A percentile compares a stretch with the other conserved stretches of the same genome.
Evolutionary conservation across 2,329 filamentous ascomycete genomes (phyloP).

Genomic region (Orbilia oligospora): DNA sequence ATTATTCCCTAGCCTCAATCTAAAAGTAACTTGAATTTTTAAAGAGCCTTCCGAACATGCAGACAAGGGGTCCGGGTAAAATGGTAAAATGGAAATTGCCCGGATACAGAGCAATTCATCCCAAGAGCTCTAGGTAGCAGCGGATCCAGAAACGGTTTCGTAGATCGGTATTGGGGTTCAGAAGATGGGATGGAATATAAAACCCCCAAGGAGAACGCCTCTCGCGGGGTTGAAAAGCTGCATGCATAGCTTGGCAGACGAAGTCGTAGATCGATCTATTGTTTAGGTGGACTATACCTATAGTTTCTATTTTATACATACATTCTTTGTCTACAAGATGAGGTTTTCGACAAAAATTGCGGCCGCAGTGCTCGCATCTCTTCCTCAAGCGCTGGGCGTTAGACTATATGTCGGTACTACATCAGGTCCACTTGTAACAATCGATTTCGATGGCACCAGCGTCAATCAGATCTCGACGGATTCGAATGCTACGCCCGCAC

Average conservation of each 20-base stretch:
- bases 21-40: slow-evolving; percentile 32
- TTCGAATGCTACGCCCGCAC: slow-evolving; percentile 40
- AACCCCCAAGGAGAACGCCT: slow-evolving; percentile 10
- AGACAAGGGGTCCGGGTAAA: slow-evolving; percentile 14
- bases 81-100: slow-evolving; percentile 15
- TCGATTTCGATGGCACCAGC: slow-evolving; percentile 38
- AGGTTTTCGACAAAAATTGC: slow-evolving; percentile 32
- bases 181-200: slow-evolving; percentile 44
- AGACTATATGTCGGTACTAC: slow-evolving; percentile 45
- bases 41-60: slow-evolving; percentile 2
- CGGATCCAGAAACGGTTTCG: slow-evolving; percentile 4
- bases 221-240: slow-evolving; percentile 21
- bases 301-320: slow-evolving; percentile 7
- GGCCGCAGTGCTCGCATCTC: slow-evolving; percentile 25
- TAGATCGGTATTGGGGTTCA: slow-evolving; percentile 1
- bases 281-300: slow-evolving; percentile 12
- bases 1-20: slow-evolving; percentile 20
- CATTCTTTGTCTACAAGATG: slow-evolving; percentile 28
- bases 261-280: slow-evolving; percentile 6
- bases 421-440: slow-evolving; percentile 23
- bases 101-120: slow-evolving; percentile 1
- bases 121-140: background rate
- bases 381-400: slow-evolving; percentile 34
- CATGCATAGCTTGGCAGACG: slow-evolving; percentile 35
- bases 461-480: slow-evolving; percentile 27